Evolutionary conservation across 2,329 filamentous ascomycete species (phyloP), one percentile per base, ranked within the genome.

Genomic region (Rachicladosporium sp.): DNA sequence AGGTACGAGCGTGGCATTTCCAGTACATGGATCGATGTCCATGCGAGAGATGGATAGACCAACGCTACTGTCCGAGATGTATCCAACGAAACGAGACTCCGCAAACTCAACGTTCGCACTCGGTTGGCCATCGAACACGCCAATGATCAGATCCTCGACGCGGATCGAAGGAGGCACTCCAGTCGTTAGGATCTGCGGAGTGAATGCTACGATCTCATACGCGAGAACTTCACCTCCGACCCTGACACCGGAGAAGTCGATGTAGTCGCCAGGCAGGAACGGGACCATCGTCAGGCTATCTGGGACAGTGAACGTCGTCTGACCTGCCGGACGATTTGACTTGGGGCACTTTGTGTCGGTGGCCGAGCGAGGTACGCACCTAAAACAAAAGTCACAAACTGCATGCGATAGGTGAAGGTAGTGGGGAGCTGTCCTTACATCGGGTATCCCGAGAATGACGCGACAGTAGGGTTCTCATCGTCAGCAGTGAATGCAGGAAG

Each of bases 351-450:
- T 51, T 0, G 50, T 36, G 32, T 64, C 59, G 29, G 48, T 51
- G 15, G 52, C 42, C 13, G 61, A 63, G 10, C 69, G 58, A 0
- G 66, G 68, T 11, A 71, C 64, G 41, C 68, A 72, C 68, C 71
- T 71, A 2, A 68, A 19, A 19, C 15, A 69, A 37, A 70, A 71
- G 0, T 69, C 69, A 9, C 63, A 65, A 50, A 69, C 71, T 2
- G 66, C 4, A 43, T 49, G 39, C 8, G 27, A 38, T 5, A 10
- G 12, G 3, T 9, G 10, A 31, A 10, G 30, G 36, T 12, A n/a
- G 10, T 10, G n/a, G 9, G 10, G 10, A 10, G 9, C 12, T 6
- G 13, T 40, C 10, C 10, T 8, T 3, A 6, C 6, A 32, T 19
- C 15, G 15, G 15, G 5, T 19, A 19, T 19, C 15, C 15, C 15